Percentiles rank a stretch among this genome's conserved stretches.
These are phyloP conservation scores for Colletotrichum sp. DNA, from an alignment of 2,329 filamentous ascomycete species.

Conservation along the genomic window DNA sequence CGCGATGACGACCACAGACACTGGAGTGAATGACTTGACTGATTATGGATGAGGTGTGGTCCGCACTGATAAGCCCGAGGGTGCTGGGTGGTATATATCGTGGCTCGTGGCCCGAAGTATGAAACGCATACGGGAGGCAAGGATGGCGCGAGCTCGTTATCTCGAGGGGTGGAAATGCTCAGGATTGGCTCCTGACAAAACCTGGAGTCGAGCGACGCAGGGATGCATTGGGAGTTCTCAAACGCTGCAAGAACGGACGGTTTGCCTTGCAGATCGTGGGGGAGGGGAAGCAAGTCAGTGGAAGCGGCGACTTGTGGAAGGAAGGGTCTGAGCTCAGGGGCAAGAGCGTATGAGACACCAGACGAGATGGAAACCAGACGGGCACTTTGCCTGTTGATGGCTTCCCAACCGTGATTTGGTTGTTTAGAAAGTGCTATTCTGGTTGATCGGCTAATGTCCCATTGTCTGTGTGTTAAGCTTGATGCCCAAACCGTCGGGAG, in stretches of 20 bases:
- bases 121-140: conserved; percentile 3
- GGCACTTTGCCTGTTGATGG: not conserved
- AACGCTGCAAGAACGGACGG: conserved; percentile 6
- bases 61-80: not conserved
- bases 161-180: not conserved
- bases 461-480: not conserved
- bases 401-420: not conserved
- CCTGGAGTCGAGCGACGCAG: not conserved
- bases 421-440: not conserved
- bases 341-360: not conserved
- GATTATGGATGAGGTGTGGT: not conserved
- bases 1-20: not conserved
- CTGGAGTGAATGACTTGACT: not conserved
- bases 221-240: conserved; percentile 4
- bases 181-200: not conserved
- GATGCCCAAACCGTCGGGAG: not conserved
- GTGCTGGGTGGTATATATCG: not conserved
- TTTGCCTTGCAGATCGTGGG: not conserved
- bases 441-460: not conserved
- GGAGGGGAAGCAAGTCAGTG: not conserved
- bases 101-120: not conserved
- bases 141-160: not conserved
- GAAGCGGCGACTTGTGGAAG: not conserved
- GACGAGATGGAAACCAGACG: not conserved
- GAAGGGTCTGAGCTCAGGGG: not conserved